Base-by-base conservation (phyloP, 2,329 filamentous ascomycete genomes). In the Coniochaeta hoffmannii region DNA sequence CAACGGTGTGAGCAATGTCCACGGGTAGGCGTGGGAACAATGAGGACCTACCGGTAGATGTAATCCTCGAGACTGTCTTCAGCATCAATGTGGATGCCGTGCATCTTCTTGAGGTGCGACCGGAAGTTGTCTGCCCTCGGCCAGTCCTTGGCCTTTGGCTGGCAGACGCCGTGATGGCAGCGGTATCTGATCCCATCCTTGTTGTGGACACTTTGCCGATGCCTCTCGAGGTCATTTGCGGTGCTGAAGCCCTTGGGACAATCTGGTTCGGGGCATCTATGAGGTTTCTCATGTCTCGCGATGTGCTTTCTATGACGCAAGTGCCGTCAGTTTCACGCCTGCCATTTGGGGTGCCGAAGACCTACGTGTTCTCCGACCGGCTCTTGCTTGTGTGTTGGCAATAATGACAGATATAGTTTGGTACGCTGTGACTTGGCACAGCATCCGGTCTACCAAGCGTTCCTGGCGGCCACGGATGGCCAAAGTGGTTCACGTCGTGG, bases 111-210 rank as follows among this genome's bases (percentile, higher is more conserved):
- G 49, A 96, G 77, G 66, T 97, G 92, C 34, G 87, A 83, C 58
- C 86, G 86, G 68, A 96, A 96, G 65, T 97, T 97, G 69, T 97
- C 92, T 53, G 86, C 76, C 22, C 92, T 82, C 1, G 88, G 87
- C 89, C 89, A 96, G 34, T 78, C 72, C 67, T 95, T 96, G 12
- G 24, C 73, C 58, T 76, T 85, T 24, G 74, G 79, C 24, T 72
- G 75, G 63, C 87, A 90, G 15, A 72, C 64, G 7, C 70, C 69
- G 6, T 80, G 72, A 53, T 76, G 76, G 65, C 89, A 94, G 55
- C 76, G 78, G 60, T 79, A 89, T 36, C 75, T 75, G 57, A 78
- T 78, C 46, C 73, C 75, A 0, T 71, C 73, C 9, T 76, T 76
- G 1, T 73, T 57, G 69, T 96, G 91, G 6, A 88, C 84, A 57